Conservation (phyloP, 2,329 filamentous ascomycete species). For the Pseudocercospora cruenta region DNA sequence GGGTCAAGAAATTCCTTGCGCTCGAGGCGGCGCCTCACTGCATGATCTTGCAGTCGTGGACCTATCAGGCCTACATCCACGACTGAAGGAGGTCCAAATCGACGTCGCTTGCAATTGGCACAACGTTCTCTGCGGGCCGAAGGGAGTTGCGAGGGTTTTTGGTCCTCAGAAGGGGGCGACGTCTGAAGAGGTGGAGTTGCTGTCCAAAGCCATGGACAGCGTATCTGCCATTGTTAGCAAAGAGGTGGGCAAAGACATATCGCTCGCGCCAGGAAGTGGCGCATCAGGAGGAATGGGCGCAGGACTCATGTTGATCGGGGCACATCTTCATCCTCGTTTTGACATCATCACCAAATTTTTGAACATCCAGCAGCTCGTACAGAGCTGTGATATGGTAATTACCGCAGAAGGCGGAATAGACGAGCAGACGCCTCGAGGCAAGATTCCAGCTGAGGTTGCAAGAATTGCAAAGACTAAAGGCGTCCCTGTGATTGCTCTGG, state of each 20-base stretch:
- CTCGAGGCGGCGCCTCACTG: slow-evolving; percentile 48
- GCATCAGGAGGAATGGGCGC: slow-evolving; percentile 58
- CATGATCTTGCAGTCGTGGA: slow-evolving; percentile 45
- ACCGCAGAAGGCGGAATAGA: slow-evolving; percentile 60
- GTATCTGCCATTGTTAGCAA: slow-evolving; percentile 44
- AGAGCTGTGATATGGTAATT: slow-evolving; percentile 55
- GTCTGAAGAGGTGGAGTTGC: slow-evolving; percentile 46
- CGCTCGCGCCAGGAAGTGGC: slow-evolving; percentile 51
- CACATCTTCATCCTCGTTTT: slow-evolving; percentile 51
- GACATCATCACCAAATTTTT: slow-evolving; percentile 58
- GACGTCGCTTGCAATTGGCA: slow-evolving; percentile 58
- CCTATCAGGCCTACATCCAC: slow-evolving; percentile 45
- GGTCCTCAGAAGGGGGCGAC: slow-evolving; percentile 58
- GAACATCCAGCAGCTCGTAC: slow-evolving; percentile 51
- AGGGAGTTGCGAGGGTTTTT: slow-evolving; percentile 56
- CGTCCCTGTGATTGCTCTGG: slow-evolving; percentile 52
- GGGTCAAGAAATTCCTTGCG: slow-evolving; percentile 44
- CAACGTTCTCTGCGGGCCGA: slow-evolving; percentile 55
- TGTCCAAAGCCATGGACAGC: slow-evolving; percentile 49
- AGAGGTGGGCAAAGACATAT: slow-evolving; percentile 44
- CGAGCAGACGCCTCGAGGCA: slow-evolving; percentile 55
- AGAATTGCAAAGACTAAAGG: slow-evolving; percentile 51
- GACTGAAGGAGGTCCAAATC: slow-evolving; percentile 45
- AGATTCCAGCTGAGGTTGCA: slow-evolving; percentile 59
- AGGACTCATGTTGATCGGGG: slow-evolving; percentile 55